Percentiles rank a stretch among this genome's conserved stretches.
Conservation (phyloP, 1,284 basidiomycete genomes). For the Rhodotorula mucilaginosa region DNA sequence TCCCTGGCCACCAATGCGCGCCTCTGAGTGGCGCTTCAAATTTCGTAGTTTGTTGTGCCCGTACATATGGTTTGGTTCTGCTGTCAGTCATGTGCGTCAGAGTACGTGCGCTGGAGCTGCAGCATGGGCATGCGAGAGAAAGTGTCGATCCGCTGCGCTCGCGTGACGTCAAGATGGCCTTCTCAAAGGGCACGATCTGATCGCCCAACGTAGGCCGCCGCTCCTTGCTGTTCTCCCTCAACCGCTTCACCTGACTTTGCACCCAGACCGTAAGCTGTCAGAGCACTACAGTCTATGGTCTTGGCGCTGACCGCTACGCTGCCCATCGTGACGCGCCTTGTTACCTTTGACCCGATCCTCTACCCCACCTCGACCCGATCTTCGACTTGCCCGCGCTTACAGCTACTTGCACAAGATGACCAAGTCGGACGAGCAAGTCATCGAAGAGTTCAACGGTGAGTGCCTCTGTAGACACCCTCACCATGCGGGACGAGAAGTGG, state of each 20-base stretch:
- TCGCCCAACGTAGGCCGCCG: neutral
- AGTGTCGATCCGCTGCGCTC: neutral
- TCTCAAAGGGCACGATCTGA: neutral
- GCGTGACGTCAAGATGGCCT: neutral
- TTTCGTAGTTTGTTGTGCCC: too few relatives aligned
- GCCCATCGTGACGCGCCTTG: neutral
- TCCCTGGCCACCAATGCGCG: neutral
- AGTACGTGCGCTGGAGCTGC: neutral
- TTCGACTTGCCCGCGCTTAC: neutral
- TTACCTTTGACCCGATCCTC: neutral
- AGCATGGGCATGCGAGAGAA: neutral
- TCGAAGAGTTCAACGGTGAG: constrained; percentile 30
- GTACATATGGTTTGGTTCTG: too few relatives aligned
- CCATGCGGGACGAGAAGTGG: too few relatives aligned
- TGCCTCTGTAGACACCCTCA: neutral
- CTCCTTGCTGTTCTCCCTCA: neutral
- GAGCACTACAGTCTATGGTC: neutral
- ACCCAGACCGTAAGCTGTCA: too few relatives aligned
- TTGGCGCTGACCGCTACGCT: neutral
- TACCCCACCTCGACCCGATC: neutral
- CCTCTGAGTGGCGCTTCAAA: neutral
- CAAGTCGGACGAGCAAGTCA: constrained; percentile 34
- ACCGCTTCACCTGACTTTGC: neutral
- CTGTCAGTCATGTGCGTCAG: too few relatives aligned
- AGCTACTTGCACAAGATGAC: constrained; percentile 1